phyloP scores from a whole-genome alignment of 352 stramenopile genomes.

The Globisporangium paroecandrum region DNA sequence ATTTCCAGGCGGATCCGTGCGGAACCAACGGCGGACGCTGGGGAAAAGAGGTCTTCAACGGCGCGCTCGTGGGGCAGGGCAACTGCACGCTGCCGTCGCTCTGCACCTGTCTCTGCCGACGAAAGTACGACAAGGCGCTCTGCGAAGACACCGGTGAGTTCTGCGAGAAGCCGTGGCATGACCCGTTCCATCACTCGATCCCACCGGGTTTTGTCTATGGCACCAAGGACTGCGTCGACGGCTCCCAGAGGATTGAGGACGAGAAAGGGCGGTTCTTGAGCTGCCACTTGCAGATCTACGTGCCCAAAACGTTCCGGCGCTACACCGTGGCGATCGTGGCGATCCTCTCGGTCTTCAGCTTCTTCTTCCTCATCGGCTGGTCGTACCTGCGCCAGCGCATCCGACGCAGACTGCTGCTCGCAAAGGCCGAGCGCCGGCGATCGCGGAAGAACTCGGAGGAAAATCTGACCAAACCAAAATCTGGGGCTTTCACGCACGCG shows the following conservation, averaged over 20 bases:
- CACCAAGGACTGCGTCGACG: conserved; percentile 86
- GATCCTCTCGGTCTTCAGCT: conserved; percentile 60
- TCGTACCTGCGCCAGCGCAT: conserved; percentile 85
- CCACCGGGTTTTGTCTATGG: conserved; percentile 90
- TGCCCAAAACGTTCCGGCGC: conserved; percentile 80
- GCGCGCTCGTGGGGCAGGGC: conserved; percentile 73
- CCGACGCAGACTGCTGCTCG: conserved; percentile 67
- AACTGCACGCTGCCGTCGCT: conserved; percentile 92
- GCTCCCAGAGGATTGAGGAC: conserved; percentile 93
- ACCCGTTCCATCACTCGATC: conserved; percentile 69
- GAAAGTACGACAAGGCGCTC: conserved; percentile 62
- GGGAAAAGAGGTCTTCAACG: conserved; percentile 72
- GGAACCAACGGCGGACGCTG: conserved; percentile 70
- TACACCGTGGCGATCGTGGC: conserved; percentile 81
- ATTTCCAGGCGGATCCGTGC: conserved; percentile 95
- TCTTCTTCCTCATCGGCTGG: conserved; percentile 77
- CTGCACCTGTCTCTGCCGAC: conserved; percentile 90
- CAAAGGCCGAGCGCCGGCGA: conserved; percentile 89
- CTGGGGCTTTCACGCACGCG: conserved; percentile 50
- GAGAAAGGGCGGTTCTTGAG: conserved; percentile 85
- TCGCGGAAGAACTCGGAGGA: conserved; percentile 74
- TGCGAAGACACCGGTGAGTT: conserved; percentile 71
- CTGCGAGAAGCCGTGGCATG: conserved; percentile 83
- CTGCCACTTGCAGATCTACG: conserved; percentile 95
- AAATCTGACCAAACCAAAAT: conserved; percentile 39